Evolutionary conservation across 306 rosid species (phyloP).

Genomic region (Cajanus cajan): DNA sequence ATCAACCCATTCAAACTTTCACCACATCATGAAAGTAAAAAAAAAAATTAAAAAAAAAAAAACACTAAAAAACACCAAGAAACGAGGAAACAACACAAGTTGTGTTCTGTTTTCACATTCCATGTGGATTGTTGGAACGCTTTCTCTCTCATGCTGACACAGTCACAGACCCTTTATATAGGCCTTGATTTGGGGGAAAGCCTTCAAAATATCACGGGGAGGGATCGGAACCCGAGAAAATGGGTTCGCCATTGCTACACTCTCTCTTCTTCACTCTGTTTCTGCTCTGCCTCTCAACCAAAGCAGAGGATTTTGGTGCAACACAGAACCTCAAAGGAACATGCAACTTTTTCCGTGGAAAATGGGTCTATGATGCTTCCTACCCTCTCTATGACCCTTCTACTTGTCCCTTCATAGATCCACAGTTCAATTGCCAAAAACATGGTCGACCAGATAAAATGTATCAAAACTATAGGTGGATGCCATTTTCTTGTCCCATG

Average conservation of each 20-base stretch:
- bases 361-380: constrained; percentile 76
- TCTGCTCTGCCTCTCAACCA: constrained; percentile 45
- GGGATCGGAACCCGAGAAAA: constrained; percentile 62
- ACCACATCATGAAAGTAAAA: not conserved
- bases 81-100: not conserved
- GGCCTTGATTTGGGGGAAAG: constrained; percentile 27
- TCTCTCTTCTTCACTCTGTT: constrained; percentile 49
- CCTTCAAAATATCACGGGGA: not conserved
- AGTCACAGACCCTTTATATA: constrained; percentile 43
- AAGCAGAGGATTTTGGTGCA: constrained; percentile 39
- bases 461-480: constrained; percentile 81
- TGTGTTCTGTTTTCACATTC: constrained; percentile 23
- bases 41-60: not conserved
- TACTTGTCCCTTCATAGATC: constrained; percentile 84
- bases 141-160: not conserved
- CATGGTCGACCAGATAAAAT: constrained; percentile 65
- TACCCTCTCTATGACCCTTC: constrained; percentile 75
- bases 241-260: constrained; percentile 39
- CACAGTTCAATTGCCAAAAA: constrained; percentile 84
- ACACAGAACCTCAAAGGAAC: constrained; percentile 37
- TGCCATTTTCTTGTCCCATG: constrained; percentile 64
- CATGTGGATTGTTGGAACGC: constrained; percentile 32
- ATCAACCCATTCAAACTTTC: constrained; percentile 11
- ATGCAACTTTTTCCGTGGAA: constrained; percentile 64
- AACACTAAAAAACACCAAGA: not conserved